Conservation (phyloP, 805 yeast genomes). For the Pichia californica region DNA sequence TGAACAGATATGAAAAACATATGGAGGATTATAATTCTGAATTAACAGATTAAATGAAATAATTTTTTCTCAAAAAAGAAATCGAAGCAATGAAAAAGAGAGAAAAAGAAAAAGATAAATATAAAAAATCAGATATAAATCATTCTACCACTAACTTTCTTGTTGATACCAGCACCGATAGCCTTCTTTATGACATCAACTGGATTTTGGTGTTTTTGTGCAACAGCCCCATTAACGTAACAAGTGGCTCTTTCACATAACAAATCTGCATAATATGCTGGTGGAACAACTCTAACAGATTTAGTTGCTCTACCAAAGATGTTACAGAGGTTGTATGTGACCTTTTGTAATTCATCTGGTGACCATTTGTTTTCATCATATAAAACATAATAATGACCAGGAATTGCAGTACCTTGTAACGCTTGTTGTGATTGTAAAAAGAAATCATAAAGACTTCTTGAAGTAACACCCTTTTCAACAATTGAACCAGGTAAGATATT, state of each 20-base stretch:
- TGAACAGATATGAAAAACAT: too few species aligned
- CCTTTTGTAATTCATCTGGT: slow-evolving; percentile 23
- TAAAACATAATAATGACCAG: slow-evolving; percentile 29
- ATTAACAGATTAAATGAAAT: too few species aligned
- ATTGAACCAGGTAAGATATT: slow-evolving; percentile 27
- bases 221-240: slow-evolving; percentile 12
- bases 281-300: slow-evolving; percentile 29
- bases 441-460: slow-evolving; percentile 27
- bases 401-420: slow-evolving; percentile 30
- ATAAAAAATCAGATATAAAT: slow-evolving; percentile 17
- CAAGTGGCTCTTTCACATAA: slow-evolving; percentile 28
- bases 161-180: slow-evolving; percentile 17
- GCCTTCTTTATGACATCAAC: slow-evolving; percentile 16
- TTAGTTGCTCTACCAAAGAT: slow-evolving; percentile 28
- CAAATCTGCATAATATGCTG: slow-evolving; percentile 28
- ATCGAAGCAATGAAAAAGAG: too few species aligned
- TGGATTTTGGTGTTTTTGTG: slow-evolving; percentile 9
- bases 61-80: too few species aligned
- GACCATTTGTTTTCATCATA: slow-evolving; percentile 25
- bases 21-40: too few species aligned
- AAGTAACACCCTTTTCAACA: slow-evolving; percentile 28
- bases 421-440: slow-evolving; percentile 29
- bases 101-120: too few species aligned
- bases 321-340: slow-evolving; percentile 27
- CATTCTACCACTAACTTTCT: slow-evolving; percentile 17